Conservation (phyloP, 768 basidiomycete genomes). For the Cytidiella melzeri region DNA sequence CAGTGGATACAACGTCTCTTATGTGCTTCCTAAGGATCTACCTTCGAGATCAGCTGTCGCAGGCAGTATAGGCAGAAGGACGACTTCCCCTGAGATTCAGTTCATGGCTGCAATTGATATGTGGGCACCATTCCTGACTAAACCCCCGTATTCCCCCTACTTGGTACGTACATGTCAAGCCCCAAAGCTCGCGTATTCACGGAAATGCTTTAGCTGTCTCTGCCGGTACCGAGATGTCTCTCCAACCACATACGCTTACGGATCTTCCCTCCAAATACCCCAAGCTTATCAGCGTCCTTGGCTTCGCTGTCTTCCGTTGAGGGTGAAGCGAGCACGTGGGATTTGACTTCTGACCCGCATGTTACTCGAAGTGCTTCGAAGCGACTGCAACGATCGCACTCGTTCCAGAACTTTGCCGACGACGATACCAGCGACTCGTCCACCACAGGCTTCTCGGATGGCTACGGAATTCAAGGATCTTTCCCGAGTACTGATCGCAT, state of each 20-base stretch:
- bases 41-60: constrained; percentile 25
- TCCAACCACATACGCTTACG: constrained; percentile 70
- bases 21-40: constrained; percentile 67
- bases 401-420: constrained; percentile 70
- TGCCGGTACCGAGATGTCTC: constrained; percentile 73
- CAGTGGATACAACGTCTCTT: constrained; percentile 71
- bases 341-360: constrained; percentile 69
- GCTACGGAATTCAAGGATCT: constrained; percentile 65
- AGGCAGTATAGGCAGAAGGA: constrained; percentile 1
- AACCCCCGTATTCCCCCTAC: constrained; percentile 70
- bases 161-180: constrained; percentile 50
- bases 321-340: constrained; percentile 65
- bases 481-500: constrained; percentile 75
- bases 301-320: constrained; percentile 75
- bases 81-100: constrained; percentile 36
- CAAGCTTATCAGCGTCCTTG: constrained; percentile 30
- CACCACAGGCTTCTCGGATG: constrained; percentile 48
- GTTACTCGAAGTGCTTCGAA: constrained; percentile 50
- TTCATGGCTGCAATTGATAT: constrained; percentile 82
- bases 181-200: too few relatives aligned
- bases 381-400: constrained; percentile 48
- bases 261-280: constrained; percentile 56
- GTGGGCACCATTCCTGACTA: constrained; percentile 61
- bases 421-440: constrained; percentile 78
- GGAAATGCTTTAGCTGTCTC: constrained; percentile 62